phyloP scores from a whole-genome alignment of 805 yeast genomes.

The Yarrowia sp. region DNA sequence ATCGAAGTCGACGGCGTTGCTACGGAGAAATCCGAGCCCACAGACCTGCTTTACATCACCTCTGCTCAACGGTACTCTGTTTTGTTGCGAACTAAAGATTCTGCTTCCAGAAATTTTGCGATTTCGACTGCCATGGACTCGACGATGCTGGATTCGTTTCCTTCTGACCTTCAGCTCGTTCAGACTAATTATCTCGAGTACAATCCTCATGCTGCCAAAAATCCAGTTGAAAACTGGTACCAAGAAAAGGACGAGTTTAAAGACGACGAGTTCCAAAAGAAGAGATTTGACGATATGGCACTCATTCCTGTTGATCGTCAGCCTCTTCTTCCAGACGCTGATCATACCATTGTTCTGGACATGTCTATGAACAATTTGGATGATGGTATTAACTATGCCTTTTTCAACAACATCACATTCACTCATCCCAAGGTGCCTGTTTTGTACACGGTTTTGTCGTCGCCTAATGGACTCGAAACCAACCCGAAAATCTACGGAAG shows the following conservation, averaged over 20 bases:
- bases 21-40: constrained; percentile 53
- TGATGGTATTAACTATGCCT: constrained; percentile 83
- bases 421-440: constrained; percentile 27
- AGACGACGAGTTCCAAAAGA: constrained; percentile 38
- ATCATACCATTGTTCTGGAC: constrained; percentile 58
- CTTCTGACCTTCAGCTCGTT: constrained; percentile 60
- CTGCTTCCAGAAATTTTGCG: constrained; percentile 61
- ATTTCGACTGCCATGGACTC: constrained; percentile 76
- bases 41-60: constrained; percentile 69
- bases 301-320: constrained; percentile 58
- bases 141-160: constrained; percentile 72
- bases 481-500: constrained; percentile 46
- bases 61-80: constrained; percentile 88
- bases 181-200: constrained; percentile 68
- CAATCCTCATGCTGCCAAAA: constrained; percentile 37
- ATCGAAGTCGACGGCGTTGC: constrained; percentile 88
- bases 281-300: constrained; percentile 69
- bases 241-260: background rate
- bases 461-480: constrained; percentile 30
- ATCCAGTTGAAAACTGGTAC: constrained; percentile 39
- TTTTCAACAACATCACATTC: constrained; percentile 33
- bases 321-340: constrained; percentile 61
- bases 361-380: constrained; percentile 77
- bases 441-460: constrained; percentile 26
- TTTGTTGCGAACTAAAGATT: constrained; percentile 64